Conservation (phyloP, 169 alveolate species). For the Plasmodium blacklocki region DNA sequence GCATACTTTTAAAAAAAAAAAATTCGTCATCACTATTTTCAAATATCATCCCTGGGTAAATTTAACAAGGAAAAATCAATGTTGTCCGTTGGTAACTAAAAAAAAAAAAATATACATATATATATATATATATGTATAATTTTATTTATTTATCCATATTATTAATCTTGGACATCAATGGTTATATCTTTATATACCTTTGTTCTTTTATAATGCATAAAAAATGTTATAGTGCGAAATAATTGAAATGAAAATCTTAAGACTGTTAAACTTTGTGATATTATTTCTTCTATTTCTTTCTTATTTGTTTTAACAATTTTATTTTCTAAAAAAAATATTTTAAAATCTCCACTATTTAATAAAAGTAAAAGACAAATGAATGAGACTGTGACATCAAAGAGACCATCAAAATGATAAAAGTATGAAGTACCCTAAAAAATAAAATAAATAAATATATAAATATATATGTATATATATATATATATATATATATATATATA, state of each 20-base stretch:
- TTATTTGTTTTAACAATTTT: slow-evolving; percentile 37
- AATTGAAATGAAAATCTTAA: slow-evolving; percentile 57
- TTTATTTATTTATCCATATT: not conserved
- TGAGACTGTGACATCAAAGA: slow-evolving; percentile 59
- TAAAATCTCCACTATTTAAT: slow-evolving; percentile 67
- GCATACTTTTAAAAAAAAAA: not conserved
- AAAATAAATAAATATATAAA: slow-evolving; percentile 9
- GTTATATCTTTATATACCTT: slow-evolving; percentile 1
- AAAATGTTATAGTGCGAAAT: slow-evolving; percentile 58
- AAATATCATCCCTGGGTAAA: slow-evolving; percentile 32
- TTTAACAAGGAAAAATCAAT: slow-evolving; percentile 67
- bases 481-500: not conserved
- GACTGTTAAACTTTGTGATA: slow-evolving; percentile 62
- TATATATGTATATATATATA: slow-evolving; percentile 2
- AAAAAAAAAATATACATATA: not conserved
- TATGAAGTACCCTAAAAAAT: slow-evolving; percentile 41
- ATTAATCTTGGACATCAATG: not conserved
- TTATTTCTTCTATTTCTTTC: slow-evolving; percentile 60
- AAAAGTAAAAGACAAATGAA: slow-evolving; percentile 35
- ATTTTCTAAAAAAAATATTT: slow-evolving; percentile 28
- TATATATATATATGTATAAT: not conserved
- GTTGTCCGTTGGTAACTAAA: slow-evolving; percentile 49
- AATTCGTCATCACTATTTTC: not conserved
- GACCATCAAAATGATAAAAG: slow-evolving; percentile 59
- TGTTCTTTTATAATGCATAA: slow-evolving; percentile 63